Base-by-base conservation (phyloP, 768 basidiomycete species). In the Agaricus sinodeliciosus region DNA sequence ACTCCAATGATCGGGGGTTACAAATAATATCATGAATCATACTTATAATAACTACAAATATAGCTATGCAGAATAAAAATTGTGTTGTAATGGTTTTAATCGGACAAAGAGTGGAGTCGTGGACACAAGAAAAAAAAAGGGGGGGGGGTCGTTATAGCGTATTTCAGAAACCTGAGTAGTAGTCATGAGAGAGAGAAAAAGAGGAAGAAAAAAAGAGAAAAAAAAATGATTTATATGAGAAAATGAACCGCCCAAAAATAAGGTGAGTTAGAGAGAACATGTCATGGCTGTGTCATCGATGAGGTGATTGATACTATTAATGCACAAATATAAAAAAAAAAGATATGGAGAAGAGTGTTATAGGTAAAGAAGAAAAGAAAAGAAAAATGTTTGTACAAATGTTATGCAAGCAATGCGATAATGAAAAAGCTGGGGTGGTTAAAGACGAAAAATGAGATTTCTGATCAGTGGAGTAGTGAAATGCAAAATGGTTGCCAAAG, bases 41-140 rank as follows among this genome's bases (percentile, higher is more conserved):
- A 19, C 37, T 19, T 48, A 48, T 31, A 46, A 46, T 48, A 48
- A 48, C 47, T 48, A 37, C 47, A n/a, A 12, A 48, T 19, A 28
- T 47, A 35, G 34, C 47, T 15, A 48, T 48, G 47, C 25, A 26
- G 37, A 26, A 13, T 13, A 39, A 39, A 39, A 16, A 2, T 35
- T 15, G 2, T 35, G 31, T 31, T 31, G 31, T 31, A 5, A 31
- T 31, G 31, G 6, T 31, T 31, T 8, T 31, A 3, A 31, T 31
- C 11, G 11, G 31, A 31, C 3, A 31, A 31, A 31, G 3, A 31
- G 31, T 31, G 31, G 11, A 31, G 31, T 31, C 31, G 3, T 31
- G 31, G 7, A 12, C 37, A 9, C 37, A 39, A 39, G 37, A 39
- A 48, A 25, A 48, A 16, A 13, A 35, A 9, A 8, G 31, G 31